Percentiles rank a stretch among this genome's conserved stretches.
Evolutionary conservation across 2,329 filamentous ascomycete species (phyloP).

Genomic region (Clonostachys rosea): DNA sequence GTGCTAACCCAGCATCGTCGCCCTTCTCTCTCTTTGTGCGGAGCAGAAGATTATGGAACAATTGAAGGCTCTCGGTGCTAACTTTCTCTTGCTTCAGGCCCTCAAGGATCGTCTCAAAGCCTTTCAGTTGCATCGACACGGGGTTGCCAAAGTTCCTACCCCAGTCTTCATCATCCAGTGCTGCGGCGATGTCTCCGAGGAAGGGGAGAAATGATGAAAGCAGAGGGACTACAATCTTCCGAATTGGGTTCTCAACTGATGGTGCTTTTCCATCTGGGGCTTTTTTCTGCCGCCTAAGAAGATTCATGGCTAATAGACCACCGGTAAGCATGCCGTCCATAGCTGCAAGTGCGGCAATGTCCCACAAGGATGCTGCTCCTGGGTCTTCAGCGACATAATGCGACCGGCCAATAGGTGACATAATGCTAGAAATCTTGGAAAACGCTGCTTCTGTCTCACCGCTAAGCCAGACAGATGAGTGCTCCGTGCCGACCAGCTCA

Average conservation of each 20-base stretch:
- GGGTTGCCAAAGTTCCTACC: conserved; percentile 15
- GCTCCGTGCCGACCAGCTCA: conserved; percentile 13
- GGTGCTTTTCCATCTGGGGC: not conserved
- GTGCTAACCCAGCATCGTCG: conserved; percentile 3
- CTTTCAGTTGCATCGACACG: conserved; percentile 14
- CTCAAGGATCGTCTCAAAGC: conserved; percentile 12
- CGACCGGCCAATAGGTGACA: conserved; percentile 7
- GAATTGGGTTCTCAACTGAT: not conserved
- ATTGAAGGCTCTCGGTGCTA: no score
- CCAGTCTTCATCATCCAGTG: conserved; percentile 13
- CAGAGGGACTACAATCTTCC: conserved; percentile 11
- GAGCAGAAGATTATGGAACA: no score
- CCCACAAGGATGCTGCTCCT: conserved; percentile 12
- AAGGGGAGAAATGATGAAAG: conserved; percentile 14
- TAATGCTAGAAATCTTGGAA: conserved; percentile 3
- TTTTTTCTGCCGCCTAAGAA: conserved; percentile 9
- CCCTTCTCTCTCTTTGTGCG: no score
- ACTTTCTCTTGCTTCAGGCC: conserved; percentile 14
- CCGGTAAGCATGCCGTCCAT: conserved; percentile 20
- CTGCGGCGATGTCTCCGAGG: conserved; percentile 8
- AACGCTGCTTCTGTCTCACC: conserved; percentile 9
- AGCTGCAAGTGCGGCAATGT: conserved; percentile 14
- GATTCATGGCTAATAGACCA: conserved; percentile 11
- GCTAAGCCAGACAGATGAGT: conserved; percentile 11
- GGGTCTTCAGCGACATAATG: conserved; percentile 10